Evolutionary conservation across 495 filamentous ascomycete species (phyloP).

Genomic region (Hypoxylon intermedium): DNA sequence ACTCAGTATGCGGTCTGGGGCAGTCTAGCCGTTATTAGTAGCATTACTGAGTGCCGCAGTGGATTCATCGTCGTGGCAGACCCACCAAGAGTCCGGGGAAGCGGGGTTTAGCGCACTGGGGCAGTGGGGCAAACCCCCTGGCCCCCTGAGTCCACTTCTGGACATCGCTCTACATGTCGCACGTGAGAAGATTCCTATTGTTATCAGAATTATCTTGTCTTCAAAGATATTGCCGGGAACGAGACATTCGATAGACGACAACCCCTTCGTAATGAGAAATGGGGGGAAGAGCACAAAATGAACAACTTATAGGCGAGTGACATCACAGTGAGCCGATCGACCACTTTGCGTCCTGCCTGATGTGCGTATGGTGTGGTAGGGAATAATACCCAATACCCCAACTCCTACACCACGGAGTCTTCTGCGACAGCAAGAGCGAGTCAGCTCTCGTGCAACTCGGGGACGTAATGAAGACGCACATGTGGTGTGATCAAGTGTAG

Average conservation of each 20-base stretch:
- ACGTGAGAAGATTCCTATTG: slow-evolving; percentile 24
- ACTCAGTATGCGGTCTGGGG: slow-evolving; percentile 4
- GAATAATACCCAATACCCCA: slow-evolving; percentile 23
- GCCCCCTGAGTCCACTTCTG: too few species aligned
- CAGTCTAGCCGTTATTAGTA: slow-evolving; percentile 18
- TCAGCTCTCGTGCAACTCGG: slow-evolving; percentile 17
- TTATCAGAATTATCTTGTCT: slow-evolving; percentile 1
- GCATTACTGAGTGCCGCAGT: too few species aligned
- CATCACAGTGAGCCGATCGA: slow-evolving; percentile 26
- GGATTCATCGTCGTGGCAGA: slow-evolving; percentile 4
- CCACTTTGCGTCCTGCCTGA: slow-evolving; percentile 9
- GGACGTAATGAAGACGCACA: slow-evolving; percentile 21
- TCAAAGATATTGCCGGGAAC: slow-evolving; percentile 6
- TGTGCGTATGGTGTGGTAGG: slow-evolving; percentile 17
- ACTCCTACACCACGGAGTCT: slow-evolving; percentile 18
- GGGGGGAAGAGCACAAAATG: not conserved
- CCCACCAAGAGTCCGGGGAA: slow-evolving; percentile 33
- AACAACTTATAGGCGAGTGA: slow-evolving; percentile 24
- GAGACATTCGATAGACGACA: not conserved
- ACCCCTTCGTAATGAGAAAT: not conserved
- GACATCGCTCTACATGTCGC: slow-evolving; percentile 20
- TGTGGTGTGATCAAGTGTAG: slow-evolving; percentile 1
- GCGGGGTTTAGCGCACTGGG: slow-evolving; percentile 34
- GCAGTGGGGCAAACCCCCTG: slow-evolving; percentile 18
- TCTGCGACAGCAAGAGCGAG: slow-evolving; percentile 1